Percentiles rank a stretch among this genome's conserved stretches.
phyloP scores from a whole-genome alignment of 805 yeast genomes.

The Candida xyloterini region DNA sequence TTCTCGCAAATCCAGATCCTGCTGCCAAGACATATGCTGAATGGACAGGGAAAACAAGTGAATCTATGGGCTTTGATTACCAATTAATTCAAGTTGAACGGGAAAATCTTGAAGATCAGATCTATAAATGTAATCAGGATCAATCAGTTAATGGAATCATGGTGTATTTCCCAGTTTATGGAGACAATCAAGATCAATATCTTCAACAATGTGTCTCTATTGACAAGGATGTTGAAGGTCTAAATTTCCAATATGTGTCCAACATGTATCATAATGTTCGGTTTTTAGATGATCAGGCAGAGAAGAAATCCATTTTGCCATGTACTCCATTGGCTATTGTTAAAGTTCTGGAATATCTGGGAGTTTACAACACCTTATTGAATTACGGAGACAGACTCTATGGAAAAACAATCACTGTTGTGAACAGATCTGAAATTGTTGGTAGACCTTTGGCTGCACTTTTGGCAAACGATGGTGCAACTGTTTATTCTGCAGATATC shows the following conservation, averaged over 20 bases:
- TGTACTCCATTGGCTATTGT: slow-evolving; percentile 96
- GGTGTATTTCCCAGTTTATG: slow-evolving; percentile 97
- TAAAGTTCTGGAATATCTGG: slow-evolving; percentile 85
- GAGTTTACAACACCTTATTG: slow-evolving; percentile 77
- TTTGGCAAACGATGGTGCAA: slow-evolving; percentile 96
- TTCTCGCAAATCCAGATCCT: slow-evolving; percentile 89
- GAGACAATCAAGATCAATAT: slow-evolving; percentile 92
- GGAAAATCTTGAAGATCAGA: slow-evolving; percentile 80
- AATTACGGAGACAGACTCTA: slow-evolving; percentile 89
- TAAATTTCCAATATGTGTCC: slow-evolving; percentile 85
- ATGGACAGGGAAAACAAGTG: slow-evolving; percentile 92
- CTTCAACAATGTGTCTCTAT: slow-evolving; percentile 88
- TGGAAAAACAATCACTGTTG: slow-evolving; percentile 88
- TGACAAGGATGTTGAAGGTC: slow-evolving; percentile 94
- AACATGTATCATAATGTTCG: slow-evolving; percentile 93
- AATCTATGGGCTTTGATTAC: slow-evolving; percentile 79
- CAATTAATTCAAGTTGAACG: slow-evolving; percentile 69
- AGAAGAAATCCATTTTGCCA: slow-evolving; percentile 83
- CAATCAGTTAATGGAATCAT: slow-evolving; percentile 82
- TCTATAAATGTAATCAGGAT: slow-evolving; percentile 79
- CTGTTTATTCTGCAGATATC: slow-evolving; percentile 87
- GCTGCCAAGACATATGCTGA: slow-evolving; percentile 94
- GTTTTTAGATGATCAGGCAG: slow-evolving; percentile 63
- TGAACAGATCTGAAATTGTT: slow-evolving; percentile 93
- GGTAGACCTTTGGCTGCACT: slow-evolving; percentile 97